Base-by-base conservation (phyloP, 306 rosid species). In the Mucuna pruriens region DNA sequence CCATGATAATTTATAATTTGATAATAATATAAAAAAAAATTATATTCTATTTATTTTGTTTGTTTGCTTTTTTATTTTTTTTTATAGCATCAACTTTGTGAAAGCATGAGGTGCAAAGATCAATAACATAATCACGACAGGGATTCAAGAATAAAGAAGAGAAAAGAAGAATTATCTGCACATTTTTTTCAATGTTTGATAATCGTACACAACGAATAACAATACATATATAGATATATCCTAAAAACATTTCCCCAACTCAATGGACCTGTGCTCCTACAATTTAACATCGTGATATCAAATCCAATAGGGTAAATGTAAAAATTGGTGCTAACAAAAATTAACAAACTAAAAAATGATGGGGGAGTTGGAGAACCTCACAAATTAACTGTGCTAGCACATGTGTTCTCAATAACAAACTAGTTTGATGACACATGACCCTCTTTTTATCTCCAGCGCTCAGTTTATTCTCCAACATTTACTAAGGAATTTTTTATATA, bases 131-230 rank as follows among this genome's bases (percentile, higher is more conserved):
- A 29, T 45, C 19, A 29, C 22, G 7, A 78, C 0, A 26, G 39
- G 36, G 23, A 78, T 13, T 2, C 54, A 49, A 22, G 70, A 64
- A 82, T 20, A 52, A 63, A 52, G 51, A 66, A 10, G 42, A 70
- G 80, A 65, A 20, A 87, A 88, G 89, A 90, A 86, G 84, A 91
- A 93, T 86, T 85, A 82, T 88, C 90, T 93, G 97, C 98, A 93
- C 96, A 91, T 90, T 89, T 87, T 90, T 89, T 87, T 81, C 86
- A 90, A 88, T 85, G 92, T 85, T 83, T 87, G 79, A 80, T 70
- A 87, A 86, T 87, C 74, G 82, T 95, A 88, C 97, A 91, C 81
- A 91, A 87, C 88, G 87, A 89, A 93, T 89, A 92, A 65, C 79
- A 83, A 89, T 65, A 89, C 85, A 83, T 78, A 84, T 80, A 84